A percentile compares a stretch with the other conserved stretches of the same genome.
phyloP scores from a whole-genome alignment of 106 monocot species.

The Triglochin maritima region DNA sequence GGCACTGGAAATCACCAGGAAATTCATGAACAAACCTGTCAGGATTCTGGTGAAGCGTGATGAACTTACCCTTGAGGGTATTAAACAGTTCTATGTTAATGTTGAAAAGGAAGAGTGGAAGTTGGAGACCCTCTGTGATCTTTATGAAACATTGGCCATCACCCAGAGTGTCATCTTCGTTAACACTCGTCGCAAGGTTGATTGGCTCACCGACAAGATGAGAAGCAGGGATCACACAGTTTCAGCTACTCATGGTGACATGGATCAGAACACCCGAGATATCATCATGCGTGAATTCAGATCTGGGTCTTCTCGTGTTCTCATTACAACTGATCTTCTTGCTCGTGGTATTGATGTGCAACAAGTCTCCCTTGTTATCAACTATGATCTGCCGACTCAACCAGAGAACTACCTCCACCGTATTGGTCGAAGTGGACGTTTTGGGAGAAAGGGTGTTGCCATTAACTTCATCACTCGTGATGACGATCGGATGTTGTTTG shows the following conservation, averaged over 20 bases:
- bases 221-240: slow-evolving; percentile 18
- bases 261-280: slow-evolving; percentile 23
- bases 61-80: slow-evolving; percentile 24
- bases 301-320: slow-evolving; percentile 20
- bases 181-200: slow-evolving; percentile 23
- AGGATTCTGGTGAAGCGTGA: slow-evolving; percentile 27
- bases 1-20: slow-evolving; percentile 21
- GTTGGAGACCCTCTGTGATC: slow-evolving; percentile 21
- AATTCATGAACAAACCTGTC: slow-evolving; percentile 28
- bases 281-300: slow-evolving; percentile 21
- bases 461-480: slow-evolving; percentile 19
- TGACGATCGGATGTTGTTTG: slow-evolving; percentile 13
- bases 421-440: slow-evolving; percentile 20
- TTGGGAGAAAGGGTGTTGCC: slow-evolving; percentile 22
- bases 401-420: slow-evolving; percentile 19
- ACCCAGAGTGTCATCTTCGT: slow-evolving; percentile 28
- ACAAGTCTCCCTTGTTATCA: slow-evolving; percentile 21
- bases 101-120: slow-evolving; percentile 24
- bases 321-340: slow-evolving; percentile 18
- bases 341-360: slow-evolving; percentile 21
- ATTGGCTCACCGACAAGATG: slow-evolving; percentile 23
- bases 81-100: slow-evolving; percentile 23
- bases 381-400: slow-evolving; percentile 19
- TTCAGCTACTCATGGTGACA: slow-evolving; percentile 20
- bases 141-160: slow-evolving; percentile 23